Conservation (phyloP, 2,329 filamentous ascomycete genomes). For the Dryadomyces quercus-mongolicae region DNA sequence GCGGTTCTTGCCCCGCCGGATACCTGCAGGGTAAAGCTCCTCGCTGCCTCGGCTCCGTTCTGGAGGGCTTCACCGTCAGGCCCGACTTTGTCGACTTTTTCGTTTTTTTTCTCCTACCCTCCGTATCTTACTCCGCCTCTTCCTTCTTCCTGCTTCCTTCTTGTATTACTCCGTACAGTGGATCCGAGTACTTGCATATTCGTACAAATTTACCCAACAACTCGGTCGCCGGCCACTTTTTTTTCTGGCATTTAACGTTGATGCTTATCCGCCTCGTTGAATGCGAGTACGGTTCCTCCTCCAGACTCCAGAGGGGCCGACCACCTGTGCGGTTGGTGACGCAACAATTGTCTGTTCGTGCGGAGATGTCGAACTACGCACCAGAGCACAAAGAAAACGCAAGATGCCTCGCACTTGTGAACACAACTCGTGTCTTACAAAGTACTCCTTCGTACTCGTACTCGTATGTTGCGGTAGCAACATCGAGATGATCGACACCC, state of each 20-base stretch:
- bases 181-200: background rate
- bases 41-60: background rate
- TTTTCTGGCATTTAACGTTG: background rate
- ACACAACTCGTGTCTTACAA: background rate
- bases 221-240: background rate
- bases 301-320: no score
- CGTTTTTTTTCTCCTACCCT: background rate
- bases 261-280: background rate
- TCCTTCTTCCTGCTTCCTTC: background rate
- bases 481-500: background rate
- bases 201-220: background rate
- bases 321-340: no score
- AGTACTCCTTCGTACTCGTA: background rate
- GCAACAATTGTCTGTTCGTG: no score
- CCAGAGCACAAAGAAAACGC: no score
- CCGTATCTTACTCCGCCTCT: background rate
- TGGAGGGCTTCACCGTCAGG: background rate
- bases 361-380: no score
- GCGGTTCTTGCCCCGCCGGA: no score
- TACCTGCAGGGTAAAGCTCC: no score
- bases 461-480: background rate
- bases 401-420: no score
- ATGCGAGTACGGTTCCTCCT: background rate
- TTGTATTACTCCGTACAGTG: background rate
- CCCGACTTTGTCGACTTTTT: background rate